Percentiles rank a stretch among this genome's conserved stretches.
phyloP scores from a whole-genome alignment of 2,329 filamentous ascomycete genomes.

The Aureobasidium sp. region DNA sequence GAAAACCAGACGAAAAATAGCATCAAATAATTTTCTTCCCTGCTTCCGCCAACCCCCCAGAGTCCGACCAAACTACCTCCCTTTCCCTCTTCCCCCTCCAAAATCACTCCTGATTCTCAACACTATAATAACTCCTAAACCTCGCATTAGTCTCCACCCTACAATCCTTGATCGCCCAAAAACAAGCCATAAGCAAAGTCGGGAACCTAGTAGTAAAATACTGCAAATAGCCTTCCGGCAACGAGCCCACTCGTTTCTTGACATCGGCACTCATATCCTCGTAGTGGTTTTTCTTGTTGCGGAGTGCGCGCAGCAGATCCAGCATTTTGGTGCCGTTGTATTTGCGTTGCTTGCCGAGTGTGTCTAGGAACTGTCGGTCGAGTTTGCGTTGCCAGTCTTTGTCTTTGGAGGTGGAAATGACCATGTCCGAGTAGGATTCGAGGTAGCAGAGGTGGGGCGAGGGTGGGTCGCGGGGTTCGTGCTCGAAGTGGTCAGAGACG shows the following conservation, averaged over 20 bases:
- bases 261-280: slow-evolving; percentile 85
- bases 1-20: too few species aligned
- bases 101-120: background rate
- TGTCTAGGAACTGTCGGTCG: slow-evolving; percentile 76
- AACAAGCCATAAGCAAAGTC: slow-evolving; percentile 67
- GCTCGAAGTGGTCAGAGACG: slow-evolving; percentile 92
- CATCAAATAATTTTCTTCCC: too few species aligned
- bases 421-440: slow-evolving; percentile 32
- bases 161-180: slow-evolving; percentile 61
- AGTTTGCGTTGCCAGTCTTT: slow-evolving; percentile 68
- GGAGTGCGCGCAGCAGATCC: slow-evolving; percentile 76
- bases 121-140: slow-evolving; percentile 58
- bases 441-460: slow-evolving; percentile 55
- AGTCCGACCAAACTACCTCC: too few species aligned
- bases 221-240: slow-evolving; percentile 71
- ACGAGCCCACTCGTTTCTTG: slow-evolving; percentile 60
- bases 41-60: too few species aligned
- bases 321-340: slow-evolving; percentile 79
- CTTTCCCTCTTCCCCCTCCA: too few species aligned
- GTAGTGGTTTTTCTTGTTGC: slow-evolving; percentile 97
- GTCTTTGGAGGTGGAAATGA: slow-evolving; percentile 40
- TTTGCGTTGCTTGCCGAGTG: slow-evolving; percentile 86
- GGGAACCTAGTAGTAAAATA: slow-evolving; percentile 82
- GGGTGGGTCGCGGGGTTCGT: slow-evolving; percentile 76
- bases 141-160: slow-evolving; percentile 54